Base-by-base conservation (phyloP, 176 grass and related monocot species). In the Tuctoria greenei region DNA sequence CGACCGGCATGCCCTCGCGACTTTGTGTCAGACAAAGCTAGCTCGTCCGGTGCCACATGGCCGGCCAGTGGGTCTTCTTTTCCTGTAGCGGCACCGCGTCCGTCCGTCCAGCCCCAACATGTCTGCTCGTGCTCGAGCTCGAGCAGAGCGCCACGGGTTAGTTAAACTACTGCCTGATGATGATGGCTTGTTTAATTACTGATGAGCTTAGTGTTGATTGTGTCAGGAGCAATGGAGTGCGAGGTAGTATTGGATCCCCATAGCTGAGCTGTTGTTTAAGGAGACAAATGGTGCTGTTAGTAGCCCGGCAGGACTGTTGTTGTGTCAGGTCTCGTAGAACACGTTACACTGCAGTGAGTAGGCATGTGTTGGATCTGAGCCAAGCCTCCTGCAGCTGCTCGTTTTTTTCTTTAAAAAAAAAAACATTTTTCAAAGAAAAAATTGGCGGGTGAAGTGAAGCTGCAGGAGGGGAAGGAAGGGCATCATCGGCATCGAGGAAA, bases 1-100 rank as follows among this genome's bases (percentile, higher is more conserved):
- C 31, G 79, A 27, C 70, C 76, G 38, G 78, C 84, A 76, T 88
- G 86, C 81, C 64, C 76, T 69, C 55, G 63, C 76, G 4, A 41
- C 86, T 84, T 87, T 84, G 64, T 79, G 86, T 88, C 86, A 88
- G 81, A 0, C 67, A 76, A 76, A 70, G 78, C 27, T 45, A 25
- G 23, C 55, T 26, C 55, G 55, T 23, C 55, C 55, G 23, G 23
- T 20, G 73, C 85, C 79, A 73, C 73, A 77, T 82, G 79, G 66
- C 60, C 49, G 79, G 66, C 60, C 49, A 27, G 25, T 43, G 42
- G 73, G 11, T 2, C 18, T 25, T 50, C 28, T 77, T 64, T 65
- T 51, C 60, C 61, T 64, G 74, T 51, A 25, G 59, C 24, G 23
- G 71, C 72, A 20, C 15, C 57, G 41, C 28, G 31, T 51, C 73